These are phyloP conservation scores for Nannochloropsis limnetica DNA, from an alignment of 352 stramenopile genomes.

Conservation along the genomic window DNA sequence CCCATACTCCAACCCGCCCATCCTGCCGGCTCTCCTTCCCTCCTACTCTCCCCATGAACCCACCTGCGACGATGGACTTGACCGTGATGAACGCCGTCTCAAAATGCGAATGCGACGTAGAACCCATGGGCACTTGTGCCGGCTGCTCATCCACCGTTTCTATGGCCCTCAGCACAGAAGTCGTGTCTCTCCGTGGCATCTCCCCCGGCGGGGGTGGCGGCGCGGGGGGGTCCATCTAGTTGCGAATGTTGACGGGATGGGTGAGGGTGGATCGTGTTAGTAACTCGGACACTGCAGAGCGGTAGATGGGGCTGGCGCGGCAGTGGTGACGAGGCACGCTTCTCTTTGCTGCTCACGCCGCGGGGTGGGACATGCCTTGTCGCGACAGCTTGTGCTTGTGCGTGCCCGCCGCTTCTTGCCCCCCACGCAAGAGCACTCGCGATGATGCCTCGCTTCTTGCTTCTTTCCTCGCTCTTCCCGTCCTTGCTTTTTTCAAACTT, in stretches of 20 bases:
- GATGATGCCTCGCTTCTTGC: not conserved
- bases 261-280: not conserved
- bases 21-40: too few species aligned
- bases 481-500: not conserved
- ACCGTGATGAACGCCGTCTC: not conserved
- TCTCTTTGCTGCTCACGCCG: too few species aligned
- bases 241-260: not conserved
- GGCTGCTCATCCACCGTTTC: constrained; percentile 44
- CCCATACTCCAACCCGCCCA: not conserved
- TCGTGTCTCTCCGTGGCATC: constrained; percentile 21
- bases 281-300: not conserved
- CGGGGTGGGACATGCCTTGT: not conserved
- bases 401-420: not conserved
- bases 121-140: not conserved
- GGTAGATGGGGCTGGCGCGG: too few species aligned
- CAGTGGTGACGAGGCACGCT: too few species aligned
- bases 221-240: not conserved
- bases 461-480: not conserved
- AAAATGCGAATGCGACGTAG: not conserved
- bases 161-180: constrained; percentile 1
- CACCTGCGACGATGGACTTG: constrained; percentile 27
- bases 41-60: not conserved
- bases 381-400: not conserved
- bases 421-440: not conserved
- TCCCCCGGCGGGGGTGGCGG: not conserved